Conservation (phyloP, 2,329 filamentous ascomycete species). For the Cercospora sp. region DNA sequence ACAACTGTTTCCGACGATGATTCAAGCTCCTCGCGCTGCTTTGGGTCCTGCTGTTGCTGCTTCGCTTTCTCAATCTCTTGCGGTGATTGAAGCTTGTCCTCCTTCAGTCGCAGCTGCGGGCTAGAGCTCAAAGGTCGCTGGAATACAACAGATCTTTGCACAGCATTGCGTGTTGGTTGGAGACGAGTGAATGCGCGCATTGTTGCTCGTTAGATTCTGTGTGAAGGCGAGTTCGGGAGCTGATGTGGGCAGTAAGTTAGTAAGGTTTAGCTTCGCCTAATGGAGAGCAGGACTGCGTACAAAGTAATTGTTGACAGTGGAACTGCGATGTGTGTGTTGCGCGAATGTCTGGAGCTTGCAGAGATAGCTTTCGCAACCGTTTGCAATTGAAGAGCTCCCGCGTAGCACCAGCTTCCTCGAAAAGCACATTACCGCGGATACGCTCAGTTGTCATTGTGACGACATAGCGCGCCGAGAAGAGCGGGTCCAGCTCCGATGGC, state of each 20-base stretch:
- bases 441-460: background rate
- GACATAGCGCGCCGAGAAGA: background rate
- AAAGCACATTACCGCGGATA: slow-evolving; percentile 4
- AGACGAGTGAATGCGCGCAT: slow-evolving; percentile 4
- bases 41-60: slow-evolving; percentile 47
- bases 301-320: background rate
- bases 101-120: slow-evolving; percentile 41
- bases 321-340: background rate
- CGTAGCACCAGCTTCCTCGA: background rate
- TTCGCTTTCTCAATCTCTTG: slow-evolving; percentile 47
- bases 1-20: slow-evolving; percentile 45
- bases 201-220: background rate
- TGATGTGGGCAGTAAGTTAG: background rate
- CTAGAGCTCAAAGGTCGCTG: slow-evolving; percentile 37
- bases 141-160: background rate
- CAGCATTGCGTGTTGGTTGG: background rate
- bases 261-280: background rate
- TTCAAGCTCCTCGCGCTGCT: slow-evolving; percentile 46
- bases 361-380: background rate
- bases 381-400: slow-evolving; percentile 4
- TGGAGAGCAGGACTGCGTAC: background rate
- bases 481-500: background rate
- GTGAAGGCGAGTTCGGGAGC: background rate
- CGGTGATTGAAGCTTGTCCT: slow-evolving; percentile 42
- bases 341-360: background rate